A percentile compares a stretch with the other conserved stretches of the same genome.
These are phyloP conservation scores for Neurospora tetrasperma DNA, from an alignment of 495 filamentous ascomycete species.

Conservation along the genomic window DNA sequence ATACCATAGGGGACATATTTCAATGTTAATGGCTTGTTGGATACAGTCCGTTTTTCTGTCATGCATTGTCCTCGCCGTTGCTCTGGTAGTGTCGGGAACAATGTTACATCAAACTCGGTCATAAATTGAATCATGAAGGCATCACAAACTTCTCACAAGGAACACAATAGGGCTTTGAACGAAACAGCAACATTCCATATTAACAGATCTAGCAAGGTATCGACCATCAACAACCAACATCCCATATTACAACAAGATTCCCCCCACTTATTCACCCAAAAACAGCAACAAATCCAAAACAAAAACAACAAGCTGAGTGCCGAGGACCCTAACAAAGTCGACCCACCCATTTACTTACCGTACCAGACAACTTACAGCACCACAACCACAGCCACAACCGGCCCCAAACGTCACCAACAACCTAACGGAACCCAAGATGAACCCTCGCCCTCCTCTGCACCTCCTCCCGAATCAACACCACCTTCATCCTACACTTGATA, in stretches of 20 bases:
- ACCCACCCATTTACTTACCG: background rate
- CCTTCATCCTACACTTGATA: background rate
- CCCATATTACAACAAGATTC: background rate
- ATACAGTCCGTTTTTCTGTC: background rate
- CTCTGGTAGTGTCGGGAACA: background rate
- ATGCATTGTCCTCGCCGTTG: background rate
- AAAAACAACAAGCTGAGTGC: background rate
- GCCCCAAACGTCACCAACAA: background rate
- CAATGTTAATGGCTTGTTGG: background rate
- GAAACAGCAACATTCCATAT: background rate
- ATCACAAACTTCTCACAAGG: background rate
- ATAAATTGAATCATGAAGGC: background rate
- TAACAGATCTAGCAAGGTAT: background rate
- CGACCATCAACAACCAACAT: background rate
- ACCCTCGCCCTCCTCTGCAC: background rate
- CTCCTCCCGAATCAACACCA: background rate
- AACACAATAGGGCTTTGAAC: no score
- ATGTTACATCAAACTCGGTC: no score
- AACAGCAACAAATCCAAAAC: background rate
- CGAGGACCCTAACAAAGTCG: background rate
- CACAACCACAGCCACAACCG: background rate
- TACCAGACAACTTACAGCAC: background rate
- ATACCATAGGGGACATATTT: background rate
- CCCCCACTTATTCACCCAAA: accelerated
- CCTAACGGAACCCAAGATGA: background rate